These are phyloP conservation scores for Scedosporium dehoogii DNA, from an alignment of 2,329 filamentous ascomycete species.

Conservation along the genomic window DNA sequence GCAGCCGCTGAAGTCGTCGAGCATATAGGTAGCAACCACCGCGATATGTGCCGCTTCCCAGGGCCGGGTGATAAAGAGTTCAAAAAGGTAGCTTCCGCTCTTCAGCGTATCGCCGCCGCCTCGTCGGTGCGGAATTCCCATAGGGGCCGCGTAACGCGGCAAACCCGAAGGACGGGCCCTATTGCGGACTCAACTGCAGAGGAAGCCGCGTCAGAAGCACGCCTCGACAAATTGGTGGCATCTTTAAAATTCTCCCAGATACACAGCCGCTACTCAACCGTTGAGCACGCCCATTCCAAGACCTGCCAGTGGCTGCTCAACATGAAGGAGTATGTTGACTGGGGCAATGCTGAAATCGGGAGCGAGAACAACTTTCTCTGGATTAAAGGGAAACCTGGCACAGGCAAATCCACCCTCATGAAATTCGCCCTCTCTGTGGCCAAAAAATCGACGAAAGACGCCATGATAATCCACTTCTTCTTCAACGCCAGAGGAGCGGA, in stretches of 20 bases:
- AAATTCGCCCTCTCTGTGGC: conserved; percentile 23
- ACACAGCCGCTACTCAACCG: conserved; percentile 8
- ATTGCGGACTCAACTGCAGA: too few species aligned
- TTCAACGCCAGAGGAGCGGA: conserved; percentile 34
- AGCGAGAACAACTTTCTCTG: conserved; percentile 31
- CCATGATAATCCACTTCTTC: conserved; percentile 31
- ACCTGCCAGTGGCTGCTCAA: conserved; percentile 14
- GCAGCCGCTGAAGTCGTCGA: conserved; percentile 19
- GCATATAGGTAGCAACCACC: conserved; percentile 23
- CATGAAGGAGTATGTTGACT: conserved; percentile 6
- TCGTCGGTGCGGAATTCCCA: too few species aligned
- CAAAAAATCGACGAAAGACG: conserved; percentile 9
- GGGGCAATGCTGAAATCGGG: conserved; percentile 3
- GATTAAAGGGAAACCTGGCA: conserved; percentile 35
- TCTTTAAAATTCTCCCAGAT: conserved; percentile 10
- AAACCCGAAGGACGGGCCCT: too few species aligned
- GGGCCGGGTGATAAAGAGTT: conserved; percentile 20
- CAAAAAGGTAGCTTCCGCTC: conserved; percentile 17
- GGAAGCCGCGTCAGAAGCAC: too few species aligned
- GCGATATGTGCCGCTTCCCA: conserved; percentile 25
- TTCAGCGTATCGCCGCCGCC: neutral
- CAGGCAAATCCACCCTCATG: conserved; percentile 37
- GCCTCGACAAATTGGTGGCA: conserved; percentile 5
- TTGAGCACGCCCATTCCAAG: conserved; percentile 8
- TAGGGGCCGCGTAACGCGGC: too few species aligned